A percentile compares a stretch with the other conserved stretches of the same genome.
Conservation (phyloP, 2,329 filamentous ascomycete species). For the Alternaria hordeiaustralica region DNA sequence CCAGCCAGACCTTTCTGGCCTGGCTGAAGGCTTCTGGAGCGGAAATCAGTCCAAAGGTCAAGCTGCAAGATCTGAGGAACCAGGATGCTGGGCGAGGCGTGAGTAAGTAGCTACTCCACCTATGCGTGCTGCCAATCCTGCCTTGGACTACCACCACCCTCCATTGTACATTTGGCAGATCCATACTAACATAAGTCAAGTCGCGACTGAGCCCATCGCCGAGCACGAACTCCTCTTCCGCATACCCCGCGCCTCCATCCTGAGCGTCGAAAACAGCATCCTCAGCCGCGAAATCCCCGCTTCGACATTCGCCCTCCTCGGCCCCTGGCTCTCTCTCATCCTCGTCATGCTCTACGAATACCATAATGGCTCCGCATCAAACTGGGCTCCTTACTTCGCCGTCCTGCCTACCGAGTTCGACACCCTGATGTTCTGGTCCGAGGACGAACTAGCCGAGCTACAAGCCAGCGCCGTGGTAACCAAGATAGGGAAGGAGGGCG, state of each 20-base stretch:
- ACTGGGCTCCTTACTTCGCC: slow-evolving; percentile 79
- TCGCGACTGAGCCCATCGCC: slow-evolving; percentile 72
- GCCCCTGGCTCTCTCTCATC: slow-evolving; percentile 67
- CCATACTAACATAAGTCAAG: slow-evolving; percentile 52
- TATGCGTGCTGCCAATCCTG: background rate
- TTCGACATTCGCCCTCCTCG: slow-evolving; percentile 44
- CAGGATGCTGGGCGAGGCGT: slow-evolving; percentile 67
- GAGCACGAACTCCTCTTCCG: slow-evolving; percentile 81
- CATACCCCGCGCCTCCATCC: slow-evolving; percentile 74
- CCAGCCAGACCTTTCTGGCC: slow-evolving; percentile 60
- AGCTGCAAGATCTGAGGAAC: slow-evolving; percentile 63
- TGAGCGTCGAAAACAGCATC: slow-evolving; percentile 75
- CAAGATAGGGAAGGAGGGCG: slow-evolving; percentile 77
- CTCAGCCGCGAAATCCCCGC: slow-evolving; percentile 62
- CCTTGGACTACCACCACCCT: background rate
- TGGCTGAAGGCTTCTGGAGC: slow-evolving; percentile 65
- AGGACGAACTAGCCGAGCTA: slow-evolving; percentile 71
- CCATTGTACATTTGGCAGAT: background rate
- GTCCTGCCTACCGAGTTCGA: slow-evolving; percentile 76
- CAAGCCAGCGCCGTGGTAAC: slow-evolving; percentile 77
- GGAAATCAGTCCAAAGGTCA: slow-evolving; percentile 64
- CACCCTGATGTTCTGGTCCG: slow-evolving; percentile 89
- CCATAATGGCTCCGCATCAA: slow-evolving; percentile 64
- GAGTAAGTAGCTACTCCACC: slow-evolving; percentile 56
- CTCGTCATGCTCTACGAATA: slow-evolving; percentile 82